These are phyloP conservation scores for Pulveroboletus sp. DNA, from an alignment of 768 basidiomycete species.

Conservation along the genomic window DNA sequence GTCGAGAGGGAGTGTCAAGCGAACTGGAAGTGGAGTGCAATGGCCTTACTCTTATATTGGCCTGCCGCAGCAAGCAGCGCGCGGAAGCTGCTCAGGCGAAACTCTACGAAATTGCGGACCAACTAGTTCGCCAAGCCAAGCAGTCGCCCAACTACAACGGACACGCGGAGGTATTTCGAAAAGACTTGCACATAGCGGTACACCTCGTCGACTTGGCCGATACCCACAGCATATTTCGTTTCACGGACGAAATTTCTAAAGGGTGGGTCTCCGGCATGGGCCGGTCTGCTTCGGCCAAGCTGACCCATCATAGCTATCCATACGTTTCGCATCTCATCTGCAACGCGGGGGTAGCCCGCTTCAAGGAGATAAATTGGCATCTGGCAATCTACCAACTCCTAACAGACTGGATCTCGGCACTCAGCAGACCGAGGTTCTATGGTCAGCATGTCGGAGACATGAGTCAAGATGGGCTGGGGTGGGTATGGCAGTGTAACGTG, in stretches of 20 bases:
- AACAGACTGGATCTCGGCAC: slow-evolving; percentile 39
- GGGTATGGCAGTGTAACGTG: slow-evolving; percentile 81
- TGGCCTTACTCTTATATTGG: slow-evolving; percentile 73
- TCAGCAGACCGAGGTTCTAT: slow-evolving; percentile 56
- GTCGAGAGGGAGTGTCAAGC: slow-evolving; percentile 31
- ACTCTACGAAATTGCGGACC: slow-evolving; percentile 52
- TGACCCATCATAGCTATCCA: slow-evolving; percentile 49
- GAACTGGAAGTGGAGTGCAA: slow-evolving; percentile 34
- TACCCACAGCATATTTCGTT: slow-evolving; percentile 57
- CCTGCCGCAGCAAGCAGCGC: slow-evolving; percentile 64
- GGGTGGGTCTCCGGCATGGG: slow-evolving; percentile 40
- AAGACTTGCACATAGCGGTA: slow-evolving; percentile 57
- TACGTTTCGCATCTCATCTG: slow-evolving; percentile 78
- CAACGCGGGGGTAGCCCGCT: slow-evolving; percentile 73
- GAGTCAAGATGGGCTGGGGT: slow-evolving; percentile 69
- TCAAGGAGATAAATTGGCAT: slow-evolving; percentile 50
- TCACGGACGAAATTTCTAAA: slow-evolving; percentile 49
- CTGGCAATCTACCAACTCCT: slow-evolving; percentile 45
- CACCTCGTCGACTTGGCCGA: slow-evolving; percentile 62
- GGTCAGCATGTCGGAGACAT: slow-evolving; percentile 54
- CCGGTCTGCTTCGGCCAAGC: neutral
- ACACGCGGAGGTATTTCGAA: slow-evolving; percentile 54
- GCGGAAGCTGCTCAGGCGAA: slow-evolving; percentile 59
- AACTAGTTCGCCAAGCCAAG: slow-evolving; percentile 42
- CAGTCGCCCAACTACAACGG: slow-evolving; percentile 40